Evolutionary conservation across 2,329 filamentous ascomycete genomes (phyloP).

Genomic region (Penicillium verrucosum): DNA sequence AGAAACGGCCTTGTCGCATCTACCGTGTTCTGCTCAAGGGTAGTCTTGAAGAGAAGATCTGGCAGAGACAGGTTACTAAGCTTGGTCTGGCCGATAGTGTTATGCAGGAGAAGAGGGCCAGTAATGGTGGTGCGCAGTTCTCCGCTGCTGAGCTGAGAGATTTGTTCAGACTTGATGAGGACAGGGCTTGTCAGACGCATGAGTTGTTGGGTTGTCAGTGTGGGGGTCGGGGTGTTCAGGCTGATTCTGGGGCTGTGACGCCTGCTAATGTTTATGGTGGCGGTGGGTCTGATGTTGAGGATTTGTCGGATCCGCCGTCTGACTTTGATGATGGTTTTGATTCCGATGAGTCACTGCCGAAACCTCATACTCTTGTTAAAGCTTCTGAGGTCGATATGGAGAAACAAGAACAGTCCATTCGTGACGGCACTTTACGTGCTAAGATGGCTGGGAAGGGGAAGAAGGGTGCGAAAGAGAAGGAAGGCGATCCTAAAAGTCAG

Average conservation of each 20-base stretch:
- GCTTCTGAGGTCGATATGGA: constrained; percentile 41
- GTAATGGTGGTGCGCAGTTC: constrained; percentile 52
- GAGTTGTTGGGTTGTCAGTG: constrained; percentile 64
- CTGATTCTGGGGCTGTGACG: constrained; percentile 5
- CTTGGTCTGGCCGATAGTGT: constrained; percentile 67
- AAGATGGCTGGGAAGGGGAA: constrained; percentile 1
- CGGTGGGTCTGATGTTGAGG: constrained; percentile 5
- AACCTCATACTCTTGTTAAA: constrained; percentile 36
- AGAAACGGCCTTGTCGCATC: constrained; percentile 65
- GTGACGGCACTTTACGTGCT: constrained; percentile 15
- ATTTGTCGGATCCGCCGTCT: background rate
- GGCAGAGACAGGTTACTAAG: constrained; percentile 69
- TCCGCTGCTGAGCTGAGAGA: constrained; percentile 64
- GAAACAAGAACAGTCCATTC: constrained; percentile 32
- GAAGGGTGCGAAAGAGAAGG: background rate
- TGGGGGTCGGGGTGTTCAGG: constrained; percentile 49
- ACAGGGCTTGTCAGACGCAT: constrained; percentile 63
- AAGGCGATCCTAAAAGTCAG: constrained; percentile 19
- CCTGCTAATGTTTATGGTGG: constrained; percentile 8
- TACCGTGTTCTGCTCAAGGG: constrained; percentile 68
- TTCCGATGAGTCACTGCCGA: constrained; percentile 25
- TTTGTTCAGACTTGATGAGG: constrained; percentile 63
- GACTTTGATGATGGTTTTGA: constrained; percentile 15
- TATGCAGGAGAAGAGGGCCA: constrained; percentile 61
- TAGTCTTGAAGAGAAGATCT: constrained; percentile 71